These are phyloP conservation scores for Ormosia semicastrata DNA, from an alignment of 306 rosid genomes.

Conservation along the genomic window DNA sequence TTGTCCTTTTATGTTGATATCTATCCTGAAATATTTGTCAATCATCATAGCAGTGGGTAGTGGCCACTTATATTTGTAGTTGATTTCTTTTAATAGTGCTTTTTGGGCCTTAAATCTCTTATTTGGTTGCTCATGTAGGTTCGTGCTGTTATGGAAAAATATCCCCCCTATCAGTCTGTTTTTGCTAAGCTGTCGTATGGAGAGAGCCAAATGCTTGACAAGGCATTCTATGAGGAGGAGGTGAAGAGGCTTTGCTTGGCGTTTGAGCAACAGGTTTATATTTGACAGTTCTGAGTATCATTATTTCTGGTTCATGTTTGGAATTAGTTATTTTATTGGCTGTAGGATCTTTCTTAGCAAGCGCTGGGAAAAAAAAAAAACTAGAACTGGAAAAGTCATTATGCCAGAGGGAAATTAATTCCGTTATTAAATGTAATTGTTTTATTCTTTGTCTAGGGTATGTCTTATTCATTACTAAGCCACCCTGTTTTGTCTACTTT, in stretches of 20 bases:
- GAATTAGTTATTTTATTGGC: neutral
- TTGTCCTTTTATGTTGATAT: neutral
- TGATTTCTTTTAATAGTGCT: neutral
- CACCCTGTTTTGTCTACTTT: slow-evolving; percentile 16
- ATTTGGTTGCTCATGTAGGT: slow-evolving; percentile 56
- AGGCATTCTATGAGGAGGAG: slow-evolving; percentile 99
- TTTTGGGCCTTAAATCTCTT: slow-evolving; percentile 7
- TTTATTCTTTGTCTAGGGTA: neutral
- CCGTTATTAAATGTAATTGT: neutral
- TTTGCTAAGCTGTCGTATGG: slow-evolving; percentile 89
- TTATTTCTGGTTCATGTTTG: neutral
- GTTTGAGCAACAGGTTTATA: slow-evolving; percentile 91
- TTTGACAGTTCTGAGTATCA: neutral
- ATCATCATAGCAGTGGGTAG: neutral
- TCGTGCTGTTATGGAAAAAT: slow-evolving; percentile 85
- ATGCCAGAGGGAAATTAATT: neutral
- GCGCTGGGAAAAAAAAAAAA: neutral
- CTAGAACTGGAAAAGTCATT: neutral
- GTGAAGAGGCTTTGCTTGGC: slow-evolving; percentile 96
- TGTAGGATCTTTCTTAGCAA: neutral
- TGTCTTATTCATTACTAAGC: neutral
- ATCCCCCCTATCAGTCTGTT: slow-evolving; percentile 90
- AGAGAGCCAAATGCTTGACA: slow-evolving; percentile 96
- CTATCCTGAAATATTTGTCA: neutral
- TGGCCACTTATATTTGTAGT: neutral